phyloP scores from a whole-genome alignment of 441 rosid genomes.

The Pelargonium exstipulatum region DNA sequence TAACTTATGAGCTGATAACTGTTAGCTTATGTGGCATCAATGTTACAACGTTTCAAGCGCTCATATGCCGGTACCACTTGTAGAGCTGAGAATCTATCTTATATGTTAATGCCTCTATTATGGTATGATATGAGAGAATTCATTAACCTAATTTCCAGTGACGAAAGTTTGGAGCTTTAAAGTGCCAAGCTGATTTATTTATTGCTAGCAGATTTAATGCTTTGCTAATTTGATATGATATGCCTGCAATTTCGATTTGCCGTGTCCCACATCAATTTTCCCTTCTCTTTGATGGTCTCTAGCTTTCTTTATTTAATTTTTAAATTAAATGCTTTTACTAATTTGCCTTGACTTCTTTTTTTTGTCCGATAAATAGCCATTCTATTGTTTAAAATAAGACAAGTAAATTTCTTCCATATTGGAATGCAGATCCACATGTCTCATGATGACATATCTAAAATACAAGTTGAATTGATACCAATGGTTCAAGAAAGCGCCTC shows the following conservation, averaged over 20 bases:
- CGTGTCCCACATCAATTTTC: not conserved
- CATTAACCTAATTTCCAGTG: no score
- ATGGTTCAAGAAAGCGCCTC: conserved; percentile 79
- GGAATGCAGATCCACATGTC: conserved; percentile 64
- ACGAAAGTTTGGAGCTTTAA: not conserved
- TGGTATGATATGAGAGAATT: not conserved
- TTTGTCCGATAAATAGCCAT: not conserved
- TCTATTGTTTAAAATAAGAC: not conserved
- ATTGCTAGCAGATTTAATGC: not conserved
- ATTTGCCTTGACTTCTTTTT: not conserved
- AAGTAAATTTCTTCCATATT: conserved; percentile 13
- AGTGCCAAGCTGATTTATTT: not conserved
- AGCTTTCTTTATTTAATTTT: not conserved
- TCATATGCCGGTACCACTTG: not conserved
- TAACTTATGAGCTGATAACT: not conserved
- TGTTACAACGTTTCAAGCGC: not conserved
- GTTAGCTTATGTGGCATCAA: not conserved
- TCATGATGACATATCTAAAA: conserved; percentile 59
- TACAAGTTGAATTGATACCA: conserved; percentile 82
- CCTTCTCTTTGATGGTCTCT: not conserved
- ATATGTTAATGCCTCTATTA: not conserved
- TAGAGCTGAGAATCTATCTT: not conserved
- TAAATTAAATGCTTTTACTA: not conserved
- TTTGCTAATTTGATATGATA: not conserved
- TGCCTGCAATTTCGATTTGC: not conserved